A percentile compares a stretch with the other conserved stretches of the same genome.
phyloP scores from a whole-genome alignment of 1,284 basidiomycete genomes.

The Ganoderma meredithae region DNA sequence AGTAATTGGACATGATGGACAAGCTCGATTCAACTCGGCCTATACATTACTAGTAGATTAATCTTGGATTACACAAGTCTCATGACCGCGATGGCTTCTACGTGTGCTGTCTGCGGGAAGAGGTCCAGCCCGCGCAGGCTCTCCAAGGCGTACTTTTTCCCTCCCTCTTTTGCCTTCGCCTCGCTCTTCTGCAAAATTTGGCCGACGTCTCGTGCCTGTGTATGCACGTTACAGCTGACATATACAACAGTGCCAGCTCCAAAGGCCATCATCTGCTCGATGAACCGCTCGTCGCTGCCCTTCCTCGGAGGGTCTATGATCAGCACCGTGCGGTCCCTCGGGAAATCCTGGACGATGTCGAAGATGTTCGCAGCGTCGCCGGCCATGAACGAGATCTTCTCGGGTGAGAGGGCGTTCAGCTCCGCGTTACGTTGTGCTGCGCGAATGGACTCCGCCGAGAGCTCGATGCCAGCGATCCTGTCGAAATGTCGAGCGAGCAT shows the following conservation, averaged over 20 bases:
- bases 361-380: slow-evolving; percentile 81
- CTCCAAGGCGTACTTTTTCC: slow-evolving; percentile 72
- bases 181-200: slow-evolving; percentile 63
- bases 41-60: slow-evolving; percentile 21
- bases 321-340: slow-evolving; percentile 71
- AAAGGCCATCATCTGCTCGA: slow-evolving; percentile 82
- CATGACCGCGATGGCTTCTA: slow-evolving; percentile 83
- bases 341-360: slow-evolving; percentile 70
- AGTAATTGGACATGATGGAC: slow-evolving; percentile 14
- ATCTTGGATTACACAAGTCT: slow-evolving; percentile 42
- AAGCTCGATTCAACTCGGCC: slow-evolving; percentile 23
- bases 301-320: slow-evolving; percentile 92
- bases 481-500: slow-evolving; percentile 83
- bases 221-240: slow-evolving; percentile 94
- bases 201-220: slow-evolving; percentile 87
- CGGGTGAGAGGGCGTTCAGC: slow-evolving; percentile 69
- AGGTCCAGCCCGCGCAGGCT: slow-evolving; percentile 89
- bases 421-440: slow-evolving; percentile 84
- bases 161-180: slow-evolving; percentile 41
- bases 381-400: slow-evolving; percentile 63
- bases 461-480: slow-evolving; percentile 91
- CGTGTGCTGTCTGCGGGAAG: slow-evolving; percentile 94
- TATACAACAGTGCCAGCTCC: slow-evolving; percentile 81
- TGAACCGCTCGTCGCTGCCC: slow-evolving; percentile 86
- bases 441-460: slow-evolving; percentile 79